Evolutionary conservation across 2,329 filamentous ascomycete genomes (phyloP).

Genomic region (Lecanicillium sp.): DNA sequence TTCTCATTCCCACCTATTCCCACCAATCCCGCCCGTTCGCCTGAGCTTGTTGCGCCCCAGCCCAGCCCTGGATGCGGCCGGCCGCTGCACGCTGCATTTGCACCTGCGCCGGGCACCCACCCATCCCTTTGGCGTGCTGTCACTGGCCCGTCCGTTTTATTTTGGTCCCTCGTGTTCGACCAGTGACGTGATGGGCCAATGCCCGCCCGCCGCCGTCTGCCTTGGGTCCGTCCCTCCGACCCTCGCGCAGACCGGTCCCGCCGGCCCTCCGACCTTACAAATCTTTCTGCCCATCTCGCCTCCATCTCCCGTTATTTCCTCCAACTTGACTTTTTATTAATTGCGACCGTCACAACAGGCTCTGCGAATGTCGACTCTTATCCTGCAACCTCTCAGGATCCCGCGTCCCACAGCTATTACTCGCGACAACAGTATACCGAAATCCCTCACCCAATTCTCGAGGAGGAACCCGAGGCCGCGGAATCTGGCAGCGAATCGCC

Average conservation of each 20-base stretch:
- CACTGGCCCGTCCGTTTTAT: too few relatives aligned
- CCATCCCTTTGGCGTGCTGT: too few relatives aligned
- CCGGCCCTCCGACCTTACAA: too few relatives aligned
- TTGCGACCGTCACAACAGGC: slow-evolving; percentile 8
- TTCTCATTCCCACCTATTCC: not conserved
- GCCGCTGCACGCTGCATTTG: too few relatives aligned
- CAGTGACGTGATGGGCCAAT: too few relatives aligned
- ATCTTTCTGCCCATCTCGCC: too few relatives aligned
- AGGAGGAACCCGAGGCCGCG: slow-evolving; percentile 41
- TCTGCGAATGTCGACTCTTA: slow-evolving; percentile 2
- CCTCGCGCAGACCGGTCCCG: too few relatives aligned
- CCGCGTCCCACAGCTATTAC: slow-evolving; percentile 19
- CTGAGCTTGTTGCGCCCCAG: not conserved
- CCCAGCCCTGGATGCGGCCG: not conserved
- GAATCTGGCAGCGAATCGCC: slow-evolving; percentile 53
- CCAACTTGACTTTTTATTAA: slow-evolving; percentile 10
- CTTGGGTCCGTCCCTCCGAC: too few relatives aligned
- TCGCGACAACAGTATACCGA: slow-evolving; percentile 43
- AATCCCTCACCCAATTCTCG: slow-evolving; percentile 42
- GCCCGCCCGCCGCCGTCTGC: too few relatives aligned
- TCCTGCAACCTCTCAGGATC: not conserved
- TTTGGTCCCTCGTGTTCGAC: too few relatives aligned
- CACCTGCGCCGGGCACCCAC: too few relatives aligned
- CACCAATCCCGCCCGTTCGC: slow-evolving; percentile 2
- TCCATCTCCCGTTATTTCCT: not conserved